Evolutionary conservation across 306 rosid genomes (phyloP).

Genomic region (Canavalia gladiata): DNA sequence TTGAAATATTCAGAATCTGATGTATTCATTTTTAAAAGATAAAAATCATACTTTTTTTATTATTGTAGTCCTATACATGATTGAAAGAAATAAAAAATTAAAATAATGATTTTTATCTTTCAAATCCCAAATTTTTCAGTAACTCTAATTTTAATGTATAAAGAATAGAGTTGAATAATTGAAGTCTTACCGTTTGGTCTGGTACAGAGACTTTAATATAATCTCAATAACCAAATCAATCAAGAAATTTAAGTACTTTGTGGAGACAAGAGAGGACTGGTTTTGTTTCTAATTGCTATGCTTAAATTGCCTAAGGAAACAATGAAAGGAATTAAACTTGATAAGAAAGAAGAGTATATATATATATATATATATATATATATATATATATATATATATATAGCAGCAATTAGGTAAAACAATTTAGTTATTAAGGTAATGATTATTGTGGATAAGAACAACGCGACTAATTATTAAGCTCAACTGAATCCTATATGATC

Average conservation of each 20-base stretch:
- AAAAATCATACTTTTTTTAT: too few relatives aligned
- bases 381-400: not conserved
- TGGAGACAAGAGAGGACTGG: not conserved
- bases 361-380: not conserved
- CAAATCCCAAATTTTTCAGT: too few relatives aligned
- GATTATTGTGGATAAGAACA: slow-evolving; percentile 23
- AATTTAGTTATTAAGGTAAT: slow-evolving; percentile 3
- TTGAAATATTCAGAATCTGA: too few relatives aligned
- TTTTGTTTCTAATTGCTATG: not conserved
- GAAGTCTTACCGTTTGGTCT: not conserved
- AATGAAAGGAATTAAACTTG: not conserved
- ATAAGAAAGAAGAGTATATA: not conserved
- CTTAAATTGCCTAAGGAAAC: not conserved
- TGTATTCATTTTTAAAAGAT: too few relatives aligned
- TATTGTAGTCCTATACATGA: too few relatives aligned
- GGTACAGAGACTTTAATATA: not conserved
- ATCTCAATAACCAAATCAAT: not conserved
- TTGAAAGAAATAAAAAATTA: too few relatives aligned
- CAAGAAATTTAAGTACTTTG: not conserved
- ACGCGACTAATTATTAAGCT: slow-evolving; percentile 42
- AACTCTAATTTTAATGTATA: not conserved
- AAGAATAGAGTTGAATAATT: not conserved
- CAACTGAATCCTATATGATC: slow-evolving; percentile 35
- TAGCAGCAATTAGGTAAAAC: not conserved
- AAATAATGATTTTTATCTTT: too few relatives aligned